Conservation (phyloP, 2,329 filamentous ascomycete genomes). For the Aureobasidium sp. region DNA sequence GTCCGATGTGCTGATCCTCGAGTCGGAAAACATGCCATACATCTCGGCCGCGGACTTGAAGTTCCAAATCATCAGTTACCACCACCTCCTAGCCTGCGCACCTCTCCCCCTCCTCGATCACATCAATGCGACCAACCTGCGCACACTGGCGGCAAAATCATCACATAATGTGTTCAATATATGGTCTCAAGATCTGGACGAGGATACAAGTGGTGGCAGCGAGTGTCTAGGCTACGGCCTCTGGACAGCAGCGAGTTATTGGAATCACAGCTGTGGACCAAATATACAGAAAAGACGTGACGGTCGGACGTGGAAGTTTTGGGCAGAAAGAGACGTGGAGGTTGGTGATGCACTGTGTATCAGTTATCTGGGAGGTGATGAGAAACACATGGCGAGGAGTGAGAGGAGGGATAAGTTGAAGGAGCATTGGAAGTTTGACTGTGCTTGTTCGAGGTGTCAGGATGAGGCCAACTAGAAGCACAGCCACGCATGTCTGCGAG, state of each 20-base stretch:
- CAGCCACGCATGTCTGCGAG: neutral
- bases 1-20: slow-evolving; percentile 41
- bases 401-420: slow-evolving; percentile 43
- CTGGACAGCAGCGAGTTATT: slow-evolving; percentile 53
- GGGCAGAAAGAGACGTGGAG: slow-evolving; percentile 37
- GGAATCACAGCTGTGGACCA: slow-evolving; percentile 53
- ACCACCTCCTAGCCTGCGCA: slow-evolving; percentile 47
- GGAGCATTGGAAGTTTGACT: slow-evolving; percentile 52
- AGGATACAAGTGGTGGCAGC: slow-evolving; percentile 40
- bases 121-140: slow-evolving; percentile 39
- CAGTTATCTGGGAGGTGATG: slow-evolving; percentile 54
- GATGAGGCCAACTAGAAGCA: neutral
- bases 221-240: slow-evolving; percentile 56
- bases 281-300: slow-evolving; percentile 47
- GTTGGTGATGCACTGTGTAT: slow-evolving; percentile 52
- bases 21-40: slow-evolving; percentile 47
- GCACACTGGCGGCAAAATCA: slow-evolving; percentile 42
- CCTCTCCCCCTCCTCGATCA: slow-evolving; percentile 38
- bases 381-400: slow-evolving; percentile 40
- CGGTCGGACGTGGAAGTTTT: slow-evolving; percentile 48
- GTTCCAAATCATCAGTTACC: slow-evolving; percentile 43
- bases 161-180: slow-evolving; percentile 56
- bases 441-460: slow-evolving; percentile 45
- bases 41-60: slow-evolving; percentile 43
- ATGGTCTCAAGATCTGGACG: slow-evolving; percentile 38